Percentiles rank a stretch among this genome's conserved stretches.
Evolutionary conservation across 306 rosid genomes (phyloP).

Genomic region (Prinsepia uniflora): DNA sequence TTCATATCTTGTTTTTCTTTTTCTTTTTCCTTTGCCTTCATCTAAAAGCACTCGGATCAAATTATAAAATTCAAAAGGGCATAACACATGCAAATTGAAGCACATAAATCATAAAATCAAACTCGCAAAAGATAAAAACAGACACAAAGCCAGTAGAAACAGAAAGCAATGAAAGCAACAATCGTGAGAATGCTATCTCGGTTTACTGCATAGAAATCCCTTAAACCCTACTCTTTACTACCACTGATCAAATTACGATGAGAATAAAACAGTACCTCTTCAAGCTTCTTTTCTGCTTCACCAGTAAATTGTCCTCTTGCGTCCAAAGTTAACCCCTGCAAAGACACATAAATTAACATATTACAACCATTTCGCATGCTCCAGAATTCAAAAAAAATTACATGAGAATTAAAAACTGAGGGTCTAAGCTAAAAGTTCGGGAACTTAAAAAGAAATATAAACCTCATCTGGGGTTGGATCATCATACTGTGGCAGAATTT

Average conservation of each 20-base stretch:
- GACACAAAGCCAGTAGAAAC: background rate
- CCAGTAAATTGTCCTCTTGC: conserved; percentile 65
- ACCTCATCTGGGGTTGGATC: conserved; percentile 83
- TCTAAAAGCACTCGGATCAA: conserved; percentile 1
- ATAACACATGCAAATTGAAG: background rate
- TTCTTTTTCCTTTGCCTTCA: background rate
- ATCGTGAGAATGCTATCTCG: background rate
- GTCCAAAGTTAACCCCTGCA: conserved; percentile 78
- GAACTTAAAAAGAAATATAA: background rate
- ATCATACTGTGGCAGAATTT: conserved; percentile 88
- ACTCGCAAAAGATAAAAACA: background rate
- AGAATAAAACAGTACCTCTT: conserved; percentile 53
- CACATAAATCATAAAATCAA: background rate
- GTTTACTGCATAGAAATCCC: background rate
- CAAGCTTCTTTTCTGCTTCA: conserved; percentile 89
- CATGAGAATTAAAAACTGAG: background rate
- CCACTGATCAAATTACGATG: conserved; percentile 6
- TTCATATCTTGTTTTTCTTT: background rate
- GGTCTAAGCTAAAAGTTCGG: conserved; percentile 1
- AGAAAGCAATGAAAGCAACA: conserved; percentile 13
- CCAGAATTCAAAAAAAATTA: background rate
- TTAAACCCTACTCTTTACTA: conserved; percentile 6
- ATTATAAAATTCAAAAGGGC: background rate
- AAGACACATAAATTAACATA: conserved; percentile 22
- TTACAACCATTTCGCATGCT: background rate